Percentiles rank a stretch among this genome's conserved stretches.
phyloP scores from a whole-genome alignment of 257 asterid genomes.

The Ophiorrhiza pumila region DNA sequence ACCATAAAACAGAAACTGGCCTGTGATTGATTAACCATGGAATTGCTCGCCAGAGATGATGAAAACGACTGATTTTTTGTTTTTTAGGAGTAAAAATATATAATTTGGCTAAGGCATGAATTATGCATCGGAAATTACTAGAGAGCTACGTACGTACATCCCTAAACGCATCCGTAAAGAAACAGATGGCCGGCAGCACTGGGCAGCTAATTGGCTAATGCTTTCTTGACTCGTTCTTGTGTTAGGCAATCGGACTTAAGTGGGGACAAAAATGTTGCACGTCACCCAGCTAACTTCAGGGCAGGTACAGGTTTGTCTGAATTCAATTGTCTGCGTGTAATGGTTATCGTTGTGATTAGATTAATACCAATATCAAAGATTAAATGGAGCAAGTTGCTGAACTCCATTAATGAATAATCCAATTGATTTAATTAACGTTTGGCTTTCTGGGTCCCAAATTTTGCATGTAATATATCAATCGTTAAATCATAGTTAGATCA shows the following conservation, averaged over 20 bases:
- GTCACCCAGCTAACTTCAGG: background rate
- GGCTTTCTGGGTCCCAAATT: background rate
- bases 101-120: background rate
- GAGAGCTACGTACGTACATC: too few species aligned
- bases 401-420: too few species aligned
- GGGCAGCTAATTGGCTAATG: background rate
- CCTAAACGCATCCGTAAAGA: background rate
- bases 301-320: constrained; percentile 4
- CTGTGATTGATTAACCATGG: background rate
- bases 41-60: constrained; percentile 3
- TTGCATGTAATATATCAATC: background rate
- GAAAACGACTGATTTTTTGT: constrained; percentile 17
- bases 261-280: background rate
- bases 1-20: constrained; percentile 3
- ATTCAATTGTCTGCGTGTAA: constrained; percentile 5
- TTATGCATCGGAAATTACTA: background rate
- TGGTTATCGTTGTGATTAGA: background rate
- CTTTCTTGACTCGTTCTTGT: background rate
- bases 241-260: constrained; percentile 17
- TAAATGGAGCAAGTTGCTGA: background rate
- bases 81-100: too few species aligned
- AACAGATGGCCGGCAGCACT: constrained; percentile 1
- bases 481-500: background rate
- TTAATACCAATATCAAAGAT: background rate
- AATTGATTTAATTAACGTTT: too few species aligned